Evolutionary conservation across 768 basidiomycete species (phyloP).

Genomic region (Termitomyces sp.): DNA sequence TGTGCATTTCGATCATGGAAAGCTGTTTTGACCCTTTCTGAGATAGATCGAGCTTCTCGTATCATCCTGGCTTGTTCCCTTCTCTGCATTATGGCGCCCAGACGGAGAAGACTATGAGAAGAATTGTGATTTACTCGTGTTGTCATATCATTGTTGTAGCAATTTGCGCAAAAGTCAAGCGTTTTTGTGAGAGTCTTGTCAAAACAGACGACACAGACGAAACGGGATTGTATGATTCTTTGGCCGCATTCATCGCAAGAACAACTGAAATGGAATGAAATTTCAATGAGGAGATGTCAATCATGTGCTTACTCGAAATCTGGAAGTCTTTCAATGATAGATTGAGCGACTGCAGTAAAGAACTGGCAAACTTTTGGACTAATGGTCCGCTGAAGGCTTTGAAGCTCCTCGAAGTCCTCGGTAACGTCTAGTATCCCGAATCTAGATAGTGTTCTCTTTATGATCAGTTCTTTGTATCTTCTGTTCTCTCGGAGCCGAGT

Average conservation of each 20-base stretch:
- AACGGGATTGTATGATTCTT: too few relatives aligned
- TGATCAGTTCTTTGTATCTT: constrained; percentile 1
- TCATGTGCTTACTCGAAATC: too few relatives aligned
- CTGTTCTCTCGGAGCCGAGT: too few relatives aligned
- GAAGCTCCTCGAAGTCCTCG: too few relatives aligned
- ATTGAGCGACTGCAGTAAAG: background rate
- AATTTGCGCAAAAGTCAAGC: constrained; percentile 2
- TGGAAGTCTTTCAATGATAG: background rate
- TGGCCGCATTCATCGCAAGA: too few relatives aligned
- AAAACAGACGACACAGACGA: background rate
- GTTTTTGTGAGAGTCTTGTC: background rate
- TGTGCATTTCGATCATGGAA: background rate
- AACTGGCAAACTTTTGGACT: background rate
- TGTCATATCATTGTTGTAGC: background rate
- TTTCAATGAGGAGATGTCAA: too few relatives aligned
- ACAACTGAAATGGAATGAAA: too few relatives aligned
- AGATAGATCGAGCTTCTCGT: background rate
- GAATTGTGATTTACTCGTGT: background rate
- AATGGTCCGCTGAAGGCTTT: background rate
- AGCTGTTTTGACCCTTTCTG: constrained; percentile 1
- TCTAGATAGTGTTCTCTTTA: background rate
- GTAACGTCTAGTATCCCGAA: too few relatives aligned
- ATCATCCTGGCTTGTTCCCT: background rate
- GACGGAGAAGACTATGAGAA: constrained; percentile 2
- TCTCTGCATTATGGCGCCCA: background rate